Evolutionary conservation across 2,329 filamentous ascomycete genomes (phyloP).

Genomic region (Aspergillus arachidicola): DNA sequence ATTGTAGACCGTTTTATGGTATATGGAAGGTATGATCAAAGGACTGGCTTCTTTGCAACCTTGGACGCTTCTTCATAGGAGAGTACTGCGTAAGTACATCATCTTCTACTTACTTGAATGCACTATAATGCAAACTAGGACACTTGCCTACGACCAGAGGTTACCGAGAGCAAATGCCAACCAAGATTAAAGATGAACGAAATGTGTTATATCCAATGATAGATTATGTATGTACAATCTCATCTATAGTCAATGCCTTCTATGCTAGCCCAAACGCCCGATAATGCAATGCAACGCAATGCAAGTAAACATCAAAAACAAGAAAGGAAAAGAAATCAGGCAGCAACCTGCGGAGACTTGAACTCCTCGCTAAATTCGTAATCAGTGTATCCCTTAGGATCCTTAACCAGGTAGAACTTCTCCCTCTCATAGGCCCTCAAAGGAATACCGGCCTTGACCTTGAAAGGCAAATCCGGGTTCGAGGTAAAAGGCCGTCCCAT

Average conservation of each 20-base stretch:
- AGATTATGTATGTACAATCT: not conserved
- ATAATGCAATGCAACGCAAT: not conserved
- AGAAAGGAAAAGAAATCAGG: slow-evolving; percentile 14
- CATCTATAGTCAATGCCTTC: slow-evolving; percentile 7
- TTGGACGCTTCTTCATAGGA: not conserved
- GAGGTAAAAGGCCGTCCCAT: slow-evolving; percentile 50
- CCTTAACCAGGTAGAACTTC: slow-evolving; percentile 44
- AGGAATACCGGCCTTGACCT: slow-evolving; percentile 41
- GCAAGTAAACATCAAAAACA: not conserved
- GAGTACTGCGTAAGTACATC: too few relatives aligned
- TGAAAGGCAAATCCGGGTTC: slow-evolving; percentile 50
- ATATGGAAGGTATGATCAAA: too few relatives aligned
- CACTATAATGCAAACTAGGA: too few relatives aligned
- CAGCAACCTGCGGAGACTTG: slow-evolving; percentile 24
- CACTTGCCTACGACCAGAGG: too few relatives aligned
- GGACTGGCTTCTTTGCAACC: too few relatives aligned
- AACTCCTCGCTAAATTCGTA: slow-evolving; percentile 40
- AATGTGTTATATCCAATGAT: not conserved
- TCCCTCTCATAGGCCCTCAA: slow-evolving; percentile 43
- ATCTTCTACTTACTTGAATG: too few relatives aligned
- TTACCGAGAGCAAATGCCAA: too few relatives aligned
- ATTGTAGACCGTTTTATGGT: too few relatives aligned
- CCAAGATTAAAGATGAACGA: not conserved
- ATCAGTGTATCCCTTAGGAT: slow-evolving; percentile 43
- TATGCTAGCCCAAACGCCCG: slow-evolving; percentile 10